Percentiles rank a stretch among this genome's conserved stretches.
phyloP scores from a whole-genome alignment of 441 rosid genomes.

The Pelargonium citronellum region DNA sequence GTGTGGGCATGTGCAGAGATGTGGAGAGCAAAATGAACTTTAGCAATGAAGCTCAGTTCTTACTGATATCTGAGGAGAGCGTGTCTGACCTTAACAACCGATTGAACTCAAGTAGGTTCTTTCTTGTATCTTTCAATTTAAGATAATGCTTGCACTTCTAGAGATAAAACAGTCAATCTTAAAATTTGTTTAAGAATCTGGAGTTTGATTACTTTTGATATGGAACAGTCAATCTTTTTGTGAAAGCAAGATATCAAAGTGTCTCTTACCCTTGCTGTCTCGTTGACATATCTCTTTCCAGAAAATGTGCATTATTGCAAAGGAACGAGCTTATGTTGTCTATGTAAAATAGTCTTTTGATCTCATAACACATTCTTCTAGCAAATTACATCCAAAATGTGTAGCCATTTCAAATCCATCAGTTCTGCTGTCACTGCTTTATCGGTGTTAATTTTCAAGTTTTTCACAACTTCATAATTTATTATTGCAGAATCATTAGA shows the following conservation, averaged over 20 bases:
- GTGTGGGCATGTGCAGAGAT: conserved; percentile 53
- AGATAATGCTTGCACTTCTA: conserved; percentile 7
- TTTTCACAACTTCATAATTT: background rate
- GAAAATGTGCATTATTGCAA: background rate
- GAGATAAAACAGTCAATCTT: too few relatives aligned
- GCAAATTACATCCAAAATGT: too few relatives aligned
- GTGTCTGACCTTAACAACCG: conserved; percentile 63
- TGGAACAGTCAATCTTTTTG: too few relatives aligned
- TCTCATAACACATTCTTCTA: too few relatives aligned
- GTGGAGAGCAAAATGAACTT: conserved; percentile 53
- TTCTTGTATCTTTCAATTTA: background rate
- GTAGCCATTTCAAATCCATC: too few relatives aligned
- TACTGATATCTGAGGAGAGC: conserved; percentile 78
- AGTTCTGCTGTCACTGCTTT: too few relatives aligned
- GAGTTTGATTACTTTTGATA: too few relatives aligned
- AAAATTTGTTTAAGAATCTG: too few relatives aligned
- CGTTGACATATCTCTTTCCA: background rate
- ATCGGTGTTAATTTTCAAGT: too few relatives aligned
- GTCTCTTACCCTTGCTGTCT: background rate
- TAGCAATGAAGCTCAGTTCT: conserved; percentile 85
- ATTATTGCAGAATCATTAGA: conserved; percentile 31
- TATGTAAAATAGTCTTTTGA: too few relatives aligned
- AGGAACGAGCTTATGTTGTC: background rate
- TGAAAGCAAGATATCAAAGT: too few relatives aligned
- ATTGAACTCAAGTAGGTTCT: conserved; percentile 49